phyloP scores from a whole-genome alignment of 2,329 filamentous ascomycete genomes.

The Dichotomopilus funicola region DNA sequence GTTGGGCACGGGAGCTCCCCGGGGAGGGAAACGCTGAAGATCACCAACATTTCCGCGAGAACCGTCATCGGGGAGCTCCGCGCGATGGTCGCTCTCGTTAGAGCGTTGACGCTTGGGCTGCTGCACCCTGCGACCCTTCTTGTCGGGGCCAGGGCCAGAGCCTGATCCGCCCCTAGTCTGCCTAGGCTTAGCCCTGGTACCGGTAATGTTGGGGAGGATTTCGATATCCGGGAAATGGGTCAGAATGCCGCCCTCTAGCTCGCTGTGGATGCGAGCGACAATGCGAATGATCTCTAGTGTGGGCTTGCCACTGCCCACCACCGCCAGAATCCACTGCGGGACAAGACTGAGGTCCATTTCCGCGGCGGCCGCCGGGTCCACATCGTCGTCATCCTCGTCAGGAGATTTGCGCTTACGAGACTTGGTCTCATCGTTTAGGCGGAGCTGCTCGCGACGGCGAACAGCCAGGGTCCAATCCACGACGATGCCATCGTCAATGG shows the following conservation, averaged over 20 bases:
- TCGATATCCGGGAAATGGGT: slow-evolving; percentile 51
- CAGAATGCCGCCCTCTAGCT: slow-evolving; percentile 38
- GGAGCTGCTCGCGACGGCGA: slow-evolving; percentile 58
- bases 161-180: slow-evolving; percentile 1
- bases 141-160: neutral
- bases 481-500: slow-evolving; percentile 38
- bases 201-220: slow-evolving; percentile 48
- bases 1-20: no score
- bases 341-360: slow-evolving; percentile 34
- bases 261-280: slow-evolving; percentile 38
- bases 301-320: slow-evolving; percentile 41
- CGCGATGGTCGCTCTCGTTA: slow-evolving; percentile 19
- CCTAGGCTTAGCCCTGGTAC: slow-evolving; percentile 23
- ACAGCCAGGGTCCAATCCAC: slow-evolving; percentile 55
- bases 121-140: neutral
- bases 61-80: slow-evolving; percentile 3
- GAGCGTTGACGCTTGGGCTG: slow-evolving; percentile 27
- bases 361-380: slow-evolving; percentile 24
- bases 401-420: neutral
- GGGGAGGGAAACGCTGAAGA: no score
- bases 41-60: neutral
- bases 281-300: slow-evolving; percentile 43
- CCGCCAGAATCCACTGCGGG: slow-evolving; percentile 43
- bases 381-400: slow-evolving; percentile 25
- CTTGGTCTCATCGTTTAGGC: slow-evolving; percentile 22